Evolutionary conservation across 129 eudicot genomes (phyloP), one percentile per base, ranked within the genome.

Genomic region (Lactuca saligna): DNA sequence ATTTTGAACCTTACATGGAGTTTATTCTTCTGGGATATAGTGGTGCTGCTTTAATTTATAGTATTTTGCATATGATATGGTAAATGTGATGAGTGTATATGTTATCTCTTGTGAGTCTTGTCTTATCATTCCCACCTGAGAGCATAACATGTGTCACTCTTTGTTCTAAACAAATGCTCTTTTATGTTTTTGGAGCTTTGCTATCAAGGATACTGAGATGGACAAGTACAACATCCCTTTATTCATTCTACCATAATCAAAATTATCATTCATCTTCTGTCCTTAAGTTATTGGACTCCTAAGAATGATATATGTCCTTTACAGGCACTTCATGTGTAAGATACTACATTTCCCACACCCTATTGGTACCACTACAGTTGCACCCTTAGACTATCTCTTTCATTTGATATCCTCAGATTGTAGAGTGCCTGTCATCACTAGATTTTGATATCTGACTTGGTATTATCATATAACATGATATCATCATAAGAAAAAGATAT

Each of bases 331-430:
- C 29, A 25, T 25, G 29, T 25, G 34, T 31, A 59, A 29, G 44
- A 59, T n/a, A 59, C 25, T 33, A 25, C 44, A 33, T 59, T 7
- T 17, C 32, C 46, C 25, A 11, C 46, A 59, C 6, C 65, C 65
- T 34, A 59, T 57, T 32, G 65, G 65, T 17, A 59, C 20, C 65
- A 34, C 65, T 59, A 59, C 34, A 58, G 64, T 32, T 33, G n/a
- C 42, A 4, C 44, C 44, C 64, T 59, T 34, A 58, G 1, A 58
- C 42, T 58, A 58, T 14, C 63, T 58, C 20, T 20, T 20, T 32
- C 13, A 33, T 60, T 34, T 60, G 65, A 25, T 25, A 25, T 25
- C 29, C 29, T 25, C 29, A 25, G 29, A 25, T 25, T 25, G 29
- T 25, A 25, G 29, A 25, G 29, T 25, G 29, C 29, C 29, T 25